Evolutionary conservation across 2,329 filamentous ascomycete species (phyloP), one percentile per base, ranked within the genome.

Genomic region (Neofusicoccum sp.): DNA sequence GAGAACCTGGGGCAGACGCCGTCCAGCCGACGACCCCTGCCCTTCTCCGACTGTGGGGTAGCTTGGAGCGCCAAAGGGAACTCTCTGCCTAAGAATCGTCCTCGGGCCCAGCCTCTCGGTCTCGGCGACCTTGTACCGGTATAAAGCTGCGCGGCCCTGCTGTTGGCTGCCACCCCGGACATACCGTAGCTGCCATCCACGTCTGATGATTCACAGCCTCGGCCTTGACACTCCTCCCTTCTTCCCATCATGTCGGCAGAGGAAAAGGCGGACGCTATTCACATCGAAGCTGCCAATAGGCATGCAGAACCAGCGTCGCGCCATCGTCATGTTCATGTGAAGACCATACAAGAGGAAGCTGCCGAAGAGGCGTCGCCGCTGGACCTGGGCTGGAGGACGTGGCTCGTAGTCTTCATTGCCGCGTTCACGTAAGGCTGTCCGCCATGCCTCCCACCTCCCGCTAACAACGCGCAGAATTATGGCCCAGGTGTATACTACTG

Each of bases 401-500:
- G 82, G 81, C 66, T 78, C 8, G 77, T 79, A 1, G 77, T 80
- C 26, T 78, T 79, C 54, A 69, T 83, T 20, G 80, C 79, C 16
- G 83, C 80, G 63, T 84, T 84, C 61, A 73, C 73, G 69, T 71
- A 65, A 16, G 69, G 38, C 14, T 8, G 9, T 4, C 36, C 47
- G 24, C 24, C 11, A 7, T 24, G 6, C 26, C 7, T 4, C 6
- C 16, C 20, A 6, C 5, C 6, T 9, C 11, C 3, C 63, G 73
- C 74, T 69, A 38, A 45, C 12, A 4, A 6, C 3, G 5, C 38
- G 2, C 34, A 73, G 71, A 7, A 77, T 84, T 62, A 78, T 82
- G 74, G 74, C 80, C 1, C 82, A 85, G 61, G 79, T 84, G 9
- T 84, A 82, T 60, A 82, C 84, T 4, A 81, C 84, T 3, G 79